Evolutionary conservation across 345 rosid genomes (phyloP).

Genomic region (Gossypium anomalum): DNA sequence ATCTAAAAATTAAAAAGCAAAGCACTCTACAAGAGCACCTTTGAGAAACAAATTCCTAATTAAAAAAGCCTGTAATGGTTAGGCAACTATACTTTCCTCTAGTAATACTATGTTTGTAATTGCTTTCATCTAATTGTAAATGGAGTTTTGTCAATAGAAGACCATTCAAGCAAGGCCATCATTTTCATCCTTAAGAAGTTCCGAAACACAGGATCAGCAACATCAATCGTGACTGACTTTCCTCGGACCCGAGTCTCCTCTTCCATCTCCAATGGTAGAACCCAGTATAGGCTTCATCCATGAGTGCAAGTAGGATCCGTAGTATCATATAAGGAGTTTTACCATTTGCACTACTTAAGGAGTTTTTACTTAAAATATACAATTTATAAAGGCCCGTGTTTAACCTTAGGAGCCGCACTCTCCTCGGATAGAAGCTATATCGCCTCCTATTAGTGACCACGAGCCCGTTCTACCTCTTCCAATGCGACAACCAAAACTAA

Average conservation of each 20-base stretch:
- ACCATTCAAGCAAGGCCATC: too few species aligned
- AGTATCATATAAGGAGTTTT: slow-evolving; percentile 27
- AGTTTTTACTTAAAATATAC: slow-evolving; percentile 13
- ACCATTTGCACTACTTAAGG: neutral
- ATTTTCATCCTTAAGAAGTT: too few species aligned
- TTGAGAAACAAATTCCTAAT: too few species aligned
- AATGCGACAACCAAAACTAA: slow-evolving; percentile 83
- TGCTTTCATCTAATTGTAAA: too few species aligned
- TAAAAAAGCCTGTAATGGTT: too few species aligned
- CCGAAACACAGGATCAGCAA: too few species aligned
- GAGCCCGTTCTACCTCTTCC: slow-evolving; percentile 85
- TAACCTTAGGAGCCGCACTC: slow-evolving; percentile 92
- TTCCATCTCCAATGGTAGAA: slow-evolving; percentile 84
- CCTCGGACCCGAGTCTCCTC: too few species aligned
- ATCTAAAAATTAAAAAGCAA: neutral
- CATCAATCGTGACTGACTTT: too few species aligned
- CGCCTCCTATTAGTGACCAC: slow-evolving; percentile 75
- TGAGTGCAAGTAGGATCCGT: slow-evolving; percentile 97
- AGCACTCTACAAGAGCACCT: too few species aligned
- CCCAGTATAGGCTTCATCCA: slow-evolving; percentile 99
- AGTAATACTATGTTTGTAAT: too few species aligned
- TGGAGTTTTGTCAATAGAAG: too few species aligned
- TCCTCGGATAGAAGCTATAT: slow-evolving; percentile 91
- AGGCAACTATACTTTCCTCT: too few species aligned
- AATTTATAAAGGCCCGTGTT: slow-evolving; percentile 14